Evolutionary conservation across 2,329 filamentous ascomycete genomes (phyloP), one percentile per base, ranked within the genome.

Genomic region (Dactylonectria estremocensis): DNA sequence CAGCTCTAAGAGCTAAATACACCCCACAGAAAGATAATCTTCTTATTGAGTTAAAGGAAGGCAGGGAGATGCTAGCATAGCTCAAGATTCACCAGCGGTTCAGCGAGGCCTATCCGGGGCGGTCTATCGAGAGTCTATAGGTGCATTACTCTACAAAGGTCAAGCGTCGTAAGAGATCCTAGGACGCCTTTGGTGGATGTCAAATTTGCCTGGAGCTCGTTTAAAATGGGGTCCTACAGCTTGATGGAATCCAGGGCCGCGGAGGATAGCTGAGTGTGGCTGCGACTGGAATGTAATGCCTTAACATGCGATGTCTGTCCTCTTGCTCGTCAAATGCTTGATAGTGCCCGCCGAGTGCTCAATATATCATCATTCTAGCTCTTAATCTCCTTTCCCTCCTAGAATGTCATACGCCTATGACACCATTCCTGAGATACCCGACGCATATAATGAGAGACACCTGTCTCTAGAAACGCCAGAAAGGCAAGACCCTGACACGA

Each of bases 381-480:
- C n/a, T n/a, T n/a, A n/a, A n/a, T n/a, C n/a, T n/a, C n/a, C n/a
- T n/a, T n/a, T n/a, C n/a, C n/a, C n/a, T 2, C 7, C 6, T 18
- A 14, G 7, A 43, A 43, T 43, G 6, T 35, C 13, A 10, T 13
- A 35, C 9, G 13, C 9, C 3, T n/a, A 56, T 16, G 28, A 43
- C n/a, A 56, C 31, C 10, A 43, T 56, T 20, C 53, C 35, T 56
- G 28, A 16, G 53, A 56, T 31, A 56, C 18, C 16, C 45, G 35
- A 56, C n/a, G 35, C 35, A 31, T 56, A 18, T 13, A 31, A 14
- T 31, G 10, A 24, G 37, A 24, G 20, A 56, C 35, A 56, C 24
- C 53, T 18, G 28, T 56, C 53, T 9, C 28, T 43, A 31, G 22
- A 56, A 56, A 56, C n/a, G 18, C 53, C 35, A 40, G 16, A 56